phyloP scores from a whole-genome alignment of 768 basidiomycete species.

The Lactarius akahatsu region DNA sequence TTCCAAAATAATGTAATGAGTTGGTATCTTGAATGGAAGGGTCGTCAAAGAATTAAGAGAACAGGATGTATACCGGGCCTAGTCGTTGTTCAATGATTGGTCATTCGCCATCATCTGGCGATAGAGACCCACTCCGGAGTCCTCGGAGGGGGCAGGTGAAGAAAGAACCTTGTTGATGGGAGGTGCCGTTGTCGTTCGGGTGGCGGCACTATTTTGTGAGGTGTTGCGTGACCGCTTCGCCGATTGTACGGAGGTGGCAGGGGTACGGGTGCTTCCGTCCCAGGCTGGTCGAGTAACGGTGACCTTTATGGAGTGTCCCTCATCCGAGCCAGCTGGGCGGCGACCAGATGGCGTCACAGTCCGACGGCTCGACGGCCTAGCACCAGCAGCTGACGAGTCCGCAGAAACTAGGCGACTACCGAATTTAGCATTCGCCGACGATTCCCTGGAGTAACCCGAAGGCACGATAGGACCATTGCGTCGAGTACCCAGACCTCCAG shows the following conservation, averaged over 20 bases:
- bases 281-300: conserved; percentile 76
- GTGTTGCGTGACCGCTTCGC: conserved; percentile 67
- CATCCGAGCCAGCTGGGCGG: conserved; percentile 55
- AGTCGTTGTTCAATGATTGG: conserved; percentile 52
- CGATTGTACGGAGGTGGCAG: conserved; percentile 35
- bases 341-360: conserved; percentile 47
- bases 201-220: conserved; percentile 69
- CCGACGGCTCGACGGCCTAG: conserved; percentile 64
- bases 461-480: conserved; percentile 43
- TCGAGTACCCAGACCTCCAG: conserved; percentile 35
- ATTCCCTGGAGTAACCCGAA: conserved; percentile 72
- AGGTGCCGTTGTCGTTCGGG: conserved; percentile 36
- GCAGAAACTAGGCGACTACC: conserved; percentile 75
- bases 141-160: conserved; percentile 76
- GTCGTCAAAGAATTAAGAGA: conserved; percentile 32
- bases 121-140: conserved; percentile 83
- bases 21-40: conserved; percentile 24
- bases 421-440: conserved; percentile 91
- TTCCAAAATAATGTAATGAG: conserved; percentile 29
- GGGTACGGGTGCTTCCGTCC: conserved; percentile 56
- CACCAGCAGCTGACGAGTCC: conserved; percentile 44
- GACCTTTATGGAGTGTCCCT: conserved; percentile 61
- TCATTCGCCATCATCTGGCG: conserved; percentile 78
- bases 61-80: conserved; percentile 26
- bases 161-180: conserved; percentile 47